Evolutionary conservation across 2,329 filamentous ascomycete species (phyloP).

Genomic region (Cladosporium sp.): DNA sequence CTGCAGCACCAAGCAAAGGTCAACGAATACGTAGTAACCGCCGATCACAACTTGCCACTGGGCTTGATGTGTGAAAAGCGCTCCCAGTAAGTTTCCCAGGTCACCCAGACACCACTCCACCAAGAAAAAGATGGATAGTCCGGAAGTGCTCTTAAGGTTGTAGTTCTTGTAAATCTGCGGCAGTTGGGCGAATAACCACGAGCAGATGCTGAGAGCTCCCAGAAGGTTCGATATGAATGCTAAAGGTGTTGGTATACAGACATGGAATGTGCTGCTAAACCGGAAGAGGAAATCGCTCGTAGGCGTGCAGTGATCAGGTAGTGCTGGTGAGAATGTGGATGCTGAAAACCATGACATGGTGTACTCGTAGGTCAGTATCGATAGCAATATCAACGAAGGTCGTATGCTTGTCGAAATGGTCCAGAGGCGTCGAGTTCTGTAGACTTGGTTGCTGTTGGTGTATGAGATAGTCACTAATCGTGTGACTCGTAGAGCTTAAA

Average conservation of each 20-base stretch:
- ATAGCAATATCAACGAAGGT: not conserved
- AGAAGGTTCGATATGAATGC: slow-evolving; percentile 59
- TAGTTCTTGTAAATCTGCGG: slow-evolving; percentile 69
- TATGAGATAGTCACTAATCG: not conserved
- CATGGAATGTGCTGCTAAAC: slow-evolving; percentile 57
- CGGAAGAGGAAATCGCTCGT: slow-evolving; percentile 53
- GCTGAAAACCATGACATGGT: slow-evolving; percentile 9
- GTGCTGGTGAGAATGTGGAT: slow-evolving; percentile 15
- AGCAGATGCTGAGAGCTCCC: slow-evolving; percentile 59
- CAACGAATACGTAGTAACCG: slow-evolving; percentile 62
- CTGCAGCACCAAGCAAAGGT: slow-evolving; percentile 58
- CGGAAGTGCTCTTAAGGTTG: slow-evolving; percentile 58
- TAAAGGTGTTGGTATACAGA: slow-evolving; percentile 60
- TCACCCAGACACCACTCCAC: slow-evolving; percentile 64
- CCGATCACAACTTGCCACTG: slow-evolving; percentile 64
- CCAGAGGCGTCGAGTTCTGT: not conserved
- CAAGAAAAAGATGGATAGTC: slow-evolving; percentile 62
- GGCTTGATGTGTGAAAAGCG: slow-evolving; percentile 60
- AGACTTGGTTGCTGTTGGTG: not conserved
- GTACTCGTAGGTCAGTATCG: not conserved
- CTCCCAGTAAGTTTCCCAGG: slow-evolving; percentile 59
- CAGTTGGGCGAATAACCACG: slow-evolving; percentile 66
- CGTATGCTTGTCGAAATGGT: no score
- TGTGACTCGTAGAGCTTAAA: not conserved
- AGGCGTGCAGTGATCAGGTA: slow-evolving; percentile 59